A percentile compares a stretch with the other conserved stretches of the same genome.
These are phyloP conservation scores for Suillus subalutaceus DNA, from an alignment of 768 basidiomycete genomes.

Conservation along the genomic window DNA sequence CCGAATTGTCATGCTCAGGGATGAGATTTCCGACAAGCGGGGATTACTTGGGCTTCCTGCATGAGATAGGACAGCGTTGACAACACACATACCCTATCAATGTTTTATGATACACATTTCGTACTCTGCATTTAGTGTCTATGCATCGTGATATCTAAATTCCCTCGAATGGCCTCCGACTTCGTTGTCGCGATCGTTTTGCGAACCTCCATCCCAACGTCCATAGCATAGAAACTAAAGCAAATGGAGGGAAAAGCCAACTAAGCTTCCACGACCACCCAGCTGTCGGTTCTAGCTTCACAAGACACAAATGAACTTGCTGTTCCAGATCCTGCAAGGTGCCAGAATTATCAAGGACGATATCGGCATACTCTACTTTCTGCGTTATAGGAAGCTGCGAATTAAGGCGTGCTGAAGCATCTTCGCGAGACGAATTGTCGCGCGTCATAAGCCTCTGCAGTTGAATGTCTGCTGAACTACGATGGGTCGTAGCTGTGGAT, in stretches of 20 bases:
- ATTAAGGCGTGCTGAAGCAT: constrained; percentile 73
- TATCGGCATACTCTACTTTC: constrained; percentile 85
- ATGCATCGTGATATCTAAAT: neutral
- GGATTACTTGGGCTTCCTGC: constrained; percentile 40
- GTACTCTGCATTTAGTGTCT: neutral
- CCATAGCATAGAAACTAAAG: constrained; percentile 49
- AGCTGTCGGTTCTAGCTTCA: constrained; percentile 44
- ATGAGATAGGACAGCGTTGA: neutral
- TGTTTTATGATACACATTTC: neutral
- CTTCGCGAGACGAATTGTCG: constrained; percentile 64
- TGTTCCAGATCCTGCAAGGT: constrained; percentile 66
- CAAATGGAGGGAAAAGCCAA: constrained; percentile 62
- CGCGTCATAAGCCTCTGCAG: constrained; percentile 80
- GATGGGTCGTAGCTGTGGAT: neutral
- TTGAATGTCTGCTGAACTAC: constrained; percentile 81
- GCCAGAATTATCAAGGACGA: constrained; percentile 90
- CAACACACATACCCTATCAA: neutral
- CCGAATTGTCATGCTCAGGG: constrained; percentile 66
- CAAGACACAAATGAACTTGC: constrained; percentile 42
- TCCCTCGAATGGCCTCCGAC: neutral
- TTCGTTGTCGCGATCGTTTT: neutral
- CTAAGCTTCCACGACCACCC: constrained; percentile 65
- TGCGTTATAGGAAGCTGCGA: constrained; percentile 80
- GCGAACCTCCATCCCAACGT: constrained; percentile 38
- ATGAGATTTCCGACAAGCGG: constrained; percentile 69